Evolutionary conservation across 768 basidiomycete genomes (phyloP).

Genomic region (Suillus subluteus): DNA sequence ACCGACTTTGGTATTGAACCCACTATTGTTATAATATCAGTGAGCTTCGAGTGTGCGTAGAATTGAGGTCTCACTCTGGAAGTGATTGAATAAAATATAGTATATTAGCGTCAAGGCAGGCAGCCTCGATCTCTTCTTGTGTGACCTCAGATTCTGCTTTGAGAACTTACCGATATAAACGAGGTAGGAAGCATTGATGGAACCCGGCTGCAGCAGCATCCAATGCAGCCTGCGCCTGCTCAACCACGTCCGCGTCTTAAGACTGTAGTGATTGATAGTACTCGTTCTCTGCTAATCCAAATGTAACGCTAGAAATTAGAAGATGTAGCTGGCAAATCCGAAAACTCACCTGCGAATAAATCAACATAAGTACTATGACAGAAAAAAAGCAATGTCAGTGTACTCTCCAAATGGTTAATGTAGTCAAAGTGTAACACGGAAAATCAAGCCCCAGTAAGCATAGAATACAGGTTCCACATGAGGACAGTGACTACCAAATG

Average conservation of each 20-base stretch:
- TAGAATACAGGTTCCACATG: neutral
- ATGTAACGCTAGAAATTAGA: slow-evolving; percentile 33
- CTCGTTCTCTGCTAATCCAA: slow-evolving; percentile 23
- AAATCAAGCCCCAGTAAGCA: slow-evolving; percentile 4
- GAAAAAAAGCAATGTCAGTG: slow-evolving; percentile 4
- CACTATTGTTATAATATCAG: slow-evolving; percentile 45
- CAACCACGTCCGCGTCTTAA: slow-evolving; percentile 17
- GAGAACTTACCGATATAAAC: slow-evolving; percentile 40
- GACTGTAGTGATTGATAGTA: slow-evolving; percentile 10
- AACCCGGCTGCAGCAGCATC: slow-evolving; percentile 23
- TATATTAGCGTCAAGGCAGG: slow-evolving; percentile 89
- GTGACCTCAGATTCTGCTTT: slow-evolving; percentile 80
- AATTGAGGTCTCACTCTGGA: slow-evolving; percentile 61
- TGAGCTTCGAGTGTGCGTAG: neutral
- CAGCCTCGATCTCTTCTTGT: slow-evolving; percentile 83
- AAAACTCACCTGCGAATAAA: slow-evolving; percentile 59
- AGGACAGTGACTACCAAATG: neutral
- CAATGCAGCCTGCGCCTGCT: slow-evolving; percentile 16
- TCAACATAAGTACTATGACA: slow-evolving; percentile 23
- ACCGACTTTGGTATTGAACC: slow-evolving; percentile 90
- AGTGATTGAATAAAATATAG: slow-evolving; percentile 86
- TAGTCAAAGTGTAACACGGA: neutral
- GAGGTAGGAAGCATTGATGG: slow-evolving; percentile 39
- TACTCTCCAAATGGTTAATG: neutral
- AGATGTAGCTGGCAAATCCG: slow-evolving; percentile 3